Evolutionary conservation across 306 rosid genomes (phyloP).

Genomic region (Citrullus mucosospermus): DNA sequence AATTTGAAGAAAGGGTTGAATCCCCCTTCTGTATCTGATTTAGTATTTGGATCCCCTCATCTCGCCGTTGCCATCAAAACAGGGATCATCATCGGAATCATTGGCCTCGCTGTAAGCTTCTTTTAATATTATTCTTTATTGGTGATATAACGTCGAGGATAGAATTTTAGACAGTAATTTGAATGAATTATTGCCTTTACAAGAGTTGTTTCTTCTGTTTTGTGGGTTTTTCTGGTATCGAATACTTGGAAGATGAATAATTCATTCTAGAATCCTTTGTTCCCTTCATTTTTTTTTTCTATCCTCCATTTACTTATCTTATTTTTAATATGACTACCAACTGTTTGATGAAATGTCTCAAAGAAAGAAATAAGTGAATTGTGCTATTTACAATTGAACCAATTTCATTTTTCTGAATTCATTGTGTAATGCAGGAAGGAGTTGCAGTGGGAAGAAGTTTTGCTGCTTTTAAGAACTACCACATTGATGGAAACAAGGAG

Average conservation of each 20-base stretch:
- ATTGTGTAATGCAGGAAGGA: constrained; percentile 28
- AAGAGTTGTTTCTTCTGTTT: neutral
- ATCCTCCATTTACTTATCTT: too few species aligned
- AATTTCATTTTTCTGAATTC: neutral
- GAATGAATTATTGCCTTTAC: neutral
- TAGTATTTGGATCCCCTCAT: constrained; percentile 26
- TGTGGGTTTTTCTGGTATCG: neutral
- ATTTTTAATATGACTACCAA: too few species aligned
- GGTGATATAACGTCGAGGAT: neutral
- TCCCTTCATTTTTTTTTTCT: too few species aligned
- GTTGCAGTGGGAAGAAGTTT: constrained; percentile 46
- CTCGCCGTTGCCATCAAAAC: constrained; percentile 22
- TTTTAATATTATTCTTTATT: neutral
- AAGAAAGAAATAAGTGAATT: neutral
- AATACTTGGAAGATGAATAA: too few species aligned
- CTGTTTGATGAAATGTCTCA: neutral
- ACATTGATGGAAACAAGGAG: constrained; percentile 41
- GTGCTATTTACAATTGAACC: too few species aligned
- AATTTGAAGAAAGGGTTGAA: constrained; percentile 39
- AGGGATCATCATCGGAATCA: constrained; percentile 35
- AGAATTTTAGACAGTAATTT: neutral
- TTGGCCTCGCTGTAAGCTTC: constrained; percentile 37
- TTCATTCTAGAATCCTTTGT: too few species aligned
- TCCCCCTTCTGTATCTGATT: constrained; percentile 22
- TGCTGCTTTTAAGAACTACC: constrained; percentile 29